Evolutionary conservation across 1,284 basidiomycete genomes (phyloP).

Genomic region (Hemileccinum hortonii): DNA sequence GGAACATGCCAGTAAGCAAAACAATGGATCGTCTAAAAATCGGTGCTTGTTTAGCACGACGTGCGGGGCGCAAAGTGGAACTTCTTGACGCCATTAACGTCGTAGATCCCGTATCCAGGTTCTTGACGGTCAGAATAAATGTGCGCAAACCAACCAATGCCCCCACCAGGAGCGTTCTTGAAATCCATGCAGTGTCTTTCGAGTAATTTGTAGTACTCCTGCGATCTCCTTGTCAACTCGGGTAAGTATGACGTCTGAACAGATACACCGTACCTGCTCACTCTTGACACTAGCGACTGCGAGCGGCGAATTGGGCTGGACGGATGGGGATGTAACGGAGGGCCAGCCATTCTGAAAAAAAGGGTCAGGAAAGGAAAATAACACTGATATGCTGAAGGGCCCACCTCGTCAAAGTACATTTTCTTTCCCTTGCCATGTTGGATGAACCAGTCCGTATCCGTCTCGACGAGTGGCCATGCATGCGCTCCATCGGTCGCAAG

Average conservation of each 20-base stretch:
- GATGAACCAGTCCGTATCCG: slow-evolving; percentile 64
- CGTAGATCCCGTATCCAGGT: slow-evolving; percentile 67
- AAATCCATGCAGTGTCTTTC: slow-evolving; percentile 61
- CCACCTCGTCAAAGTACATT: slow-evolving; percentile 66
- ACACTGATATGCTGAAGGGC: slow-evolving; percentile 4
- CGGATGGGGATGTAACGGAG: slow-evolving; percentile 54
- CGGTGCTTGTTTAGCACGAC: slow-evolving; percentile 36
- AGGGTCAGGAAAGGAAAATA: background rate
- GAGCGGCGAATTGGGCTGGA: slow-evolving; percentile 52
- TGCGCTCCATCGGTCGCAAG: slow-evolving; percentile 39
- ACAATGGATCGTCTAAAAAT: background rate
- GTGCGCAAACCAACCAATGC: slow-evolving; percentile 79
- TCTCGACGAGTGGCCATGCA: slow-evolving; percentile 60
- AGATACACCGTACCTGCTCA: slow-evolving; percentile 45
- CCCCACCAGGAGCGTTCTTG: slow-evolving; percentile 57
- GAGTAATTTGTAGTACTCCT: slow-evolving; percentile 58
- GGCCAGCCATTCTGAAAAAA: slow-evolving; percentile 68
- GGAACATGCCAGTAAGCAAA: too few species aligned
- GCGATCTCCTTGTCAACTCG: slow-evolving; percentile 19
- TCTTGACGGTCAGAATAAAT: slow-evolving; percentile 68
- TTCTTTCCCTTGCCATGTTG: slow-evolving; percentile 62
- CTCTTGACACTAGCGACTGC: slow-evolving; percentile 59
- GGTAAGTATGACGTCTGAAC: background rate
- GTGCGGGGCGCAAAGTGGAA: slow-evolving; percentile 55
- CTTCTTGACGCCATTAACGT: slow-evolving; percentile 46